Percentiles rank a stretch among this genome's conserved stretches.
Evolutionary conservation across 2,329 filamentous ascomycete genomes (phyloP).

Genomic region (Onygenales sp.): DNA sequence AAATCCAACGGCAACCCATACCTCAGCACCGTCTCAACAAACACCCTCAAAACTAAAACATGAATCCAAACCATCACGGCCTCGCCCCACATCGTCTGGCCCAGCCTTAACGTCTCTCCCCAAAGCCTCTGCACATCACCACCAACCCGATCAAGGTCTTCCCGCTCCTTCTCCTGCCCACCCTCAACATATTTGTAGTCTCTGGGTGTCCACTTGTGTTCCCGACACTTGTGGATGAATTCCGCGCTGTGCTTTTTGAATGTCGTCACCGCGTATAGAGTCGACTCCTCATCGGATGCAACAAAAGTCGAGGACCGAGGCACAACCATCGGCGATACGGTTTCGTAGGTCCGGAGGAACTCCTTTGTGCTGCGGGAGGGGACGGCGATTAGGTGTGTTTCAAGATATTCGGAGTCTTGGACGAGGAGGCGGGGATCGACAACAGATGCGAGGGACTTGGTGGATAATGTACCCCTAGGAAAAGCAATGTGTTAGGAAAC

Average conservation of each 20-base stretch:
- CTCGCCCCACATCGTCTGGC: constrained; percentile 89
- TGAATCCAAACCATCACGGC: constrained; percentile 95
- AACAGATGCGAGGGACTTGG: constrained; percentile 83
- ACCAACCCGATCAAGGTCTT: constrained; percentile 71
- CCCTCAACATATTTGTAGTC: constrained; percentile 92
- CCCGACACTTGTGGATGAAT: constrained; percentile 84
- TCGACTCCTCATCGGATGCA: constrained; percentile 80
- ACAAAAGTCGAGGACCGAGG: constrained; percentile 75
- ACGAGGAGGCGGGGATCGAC: constrained; percentile 73
- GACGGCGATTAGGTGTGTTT: constrained; percentile 88
- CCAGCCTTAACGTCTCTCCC: constrained; percentile 80
- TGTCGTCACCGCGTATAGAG: constrained; percentile 75
- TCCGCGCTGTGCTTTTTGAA: constrained; percentile 88
- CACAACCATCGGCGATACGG: constrained; percentile 80
- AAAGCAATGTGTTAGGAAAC: neutral
- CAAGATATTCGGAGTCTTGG: constrained; percentile 89
- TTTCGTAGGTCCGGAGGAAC: constrained; percentile 83
- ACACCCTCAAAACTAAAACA: constrained; percentile 80
- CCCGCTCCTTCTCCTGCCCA: constrained; percentile 77
- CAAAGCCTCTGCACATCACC: constrained; percentile 86
- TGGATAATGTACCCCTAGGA: constrained; percentile 76
- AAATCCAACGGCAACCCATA: constrained; percentile 90
- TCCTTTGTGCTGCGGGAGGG: constrained; percentile 74
- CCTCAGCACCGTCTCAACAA: constrained; percentile 94
- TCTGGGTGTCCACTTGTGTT: constrained; percentile 87